Evolutionary conservation across 2,329 filamentous ascomycete genomes (phyloP), one percentile per base, ranked within the genome.

Genomic region (Sclerotinia trifoliorum): DNA sequence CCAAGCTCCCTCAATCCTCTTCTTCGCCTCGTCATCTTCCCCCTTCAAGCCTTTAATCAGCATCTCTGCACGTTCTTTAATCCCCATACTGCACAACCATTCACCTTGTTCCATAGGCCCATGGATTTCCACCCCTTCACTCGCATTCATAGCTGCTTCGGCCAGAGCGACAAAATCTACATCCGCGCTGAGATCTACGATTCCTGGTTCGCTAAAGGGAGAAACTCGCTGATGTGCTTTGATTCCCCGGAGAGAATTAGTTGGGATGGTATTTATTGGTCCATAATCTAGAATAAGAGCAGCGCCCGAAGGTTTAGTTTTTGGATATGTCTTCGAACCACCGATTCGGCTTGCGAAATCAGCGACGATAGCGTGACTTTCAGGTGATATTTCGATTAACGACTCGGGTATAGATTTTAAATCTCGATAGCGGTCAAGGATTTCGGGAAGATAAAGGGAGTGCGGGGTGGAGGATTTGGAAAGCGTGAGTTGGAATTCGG

Each of bases 221-320:
- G 88, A 93, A 57, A 96, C 90, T 32, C 85, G 84, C 32, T 83
- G 82, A 80, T 99, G 95, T 19, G 84, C 82, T 48, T 88, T 86
- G 78, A 99, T 98, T 29, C 95, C 95, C 44, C 95, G 90, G 29
- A 99, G 85, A 0, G 93, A 96, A 83, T 97, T 96, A 70, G 91
- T 83, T 3, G 95, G 95, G 61, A 99, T 88, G 0, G 86, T 91
- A 74, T 88, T 83, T 3, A 87, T 80, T 5, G 94, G 91, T 24
- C 95, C 95, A 80, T 99, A 99, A 81, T 99, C 95, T 57, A 99
- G 87, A 74, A 99, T 92, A n/a, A 99, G 83, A 0, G 94, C 95
- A 11, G 94, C 95, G 62, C 95, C 95, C 0, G 88, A 90, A 0
- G 94, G 88, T 0, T 77, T 78, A 0, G 82, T 73, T 76, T 92